phyloP scores from a whole-genome alignment of 805 yeast species.

The Candida nemodendra region DNA sequence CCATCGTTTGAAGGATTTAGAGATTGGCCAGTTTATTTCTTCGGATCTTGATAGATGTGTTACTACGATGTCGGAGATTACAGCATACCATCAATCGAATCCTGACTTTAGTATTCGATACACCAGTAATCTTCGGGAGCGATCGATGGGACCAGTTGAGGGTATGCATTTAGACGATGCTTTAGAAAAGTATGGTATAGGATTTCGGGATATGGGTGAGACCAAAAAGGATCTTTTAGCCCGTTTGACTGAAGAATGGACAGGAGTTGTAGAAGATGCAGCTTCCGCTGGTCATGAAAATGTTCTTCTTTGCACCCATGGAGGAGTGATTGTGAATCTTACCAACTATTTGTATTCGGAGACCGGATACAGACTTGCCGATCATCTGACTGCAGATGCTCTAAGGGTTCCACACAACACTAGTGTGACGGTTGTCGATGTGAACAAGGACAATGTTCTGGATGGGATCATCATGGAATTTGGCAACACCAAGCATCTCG shows the following conservation, averaged over 20 bases:
- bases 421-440: slow-evolving; percentile 66
- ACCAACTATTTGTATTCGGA: slow-evolving; percentile 48
- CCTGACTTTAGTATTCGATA: slow-evolving; percentile 26
- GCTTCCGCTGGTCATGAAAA: slow-evolving; percentile 39
- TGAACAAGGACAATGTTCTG: slow-evolving; percentile 35
- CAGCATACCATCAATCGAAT: slow-evolving; percentile 22
- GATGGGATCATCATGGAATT: slow-evolving; percentile 48
- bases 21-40: slow-evolving; percentile 46
- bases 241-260: slow-evolving; percentile 51
- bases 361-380: slow-evolving; percentile 36
- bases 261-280: slow-evolving; percentile 39
- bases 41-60: slow-evolving; percentile 61
- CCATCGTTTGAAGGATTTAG: slow-evolving; percentile 35
- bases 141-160: slow-evolving; percentile 76
- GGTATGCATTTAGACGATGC: slow-evolving; percentile 75
- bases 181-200: slow-evolving; percentile 50
- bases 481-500: slow-evolving; percentile 69
- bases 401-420: slow-evolving; percentile 71
- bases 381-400: slow-evolving; percentile 38
- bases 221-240: slow-evolving; percentile 40
- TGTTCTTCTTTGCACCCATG: slow-evolving; percentile 69
- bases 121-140: slow-evolving; percentile 58
- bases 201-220: slow-evolving; percentile 70
- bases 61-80: slow-evolving; percentile 52
- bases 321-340: slow-evolving; percentile 72